Evolutionary conservation across 1,139 yeast species (phyloP), one percentile per base, ranked within the genome.

Genomic region (Blastobotrys niveus): DNA sequence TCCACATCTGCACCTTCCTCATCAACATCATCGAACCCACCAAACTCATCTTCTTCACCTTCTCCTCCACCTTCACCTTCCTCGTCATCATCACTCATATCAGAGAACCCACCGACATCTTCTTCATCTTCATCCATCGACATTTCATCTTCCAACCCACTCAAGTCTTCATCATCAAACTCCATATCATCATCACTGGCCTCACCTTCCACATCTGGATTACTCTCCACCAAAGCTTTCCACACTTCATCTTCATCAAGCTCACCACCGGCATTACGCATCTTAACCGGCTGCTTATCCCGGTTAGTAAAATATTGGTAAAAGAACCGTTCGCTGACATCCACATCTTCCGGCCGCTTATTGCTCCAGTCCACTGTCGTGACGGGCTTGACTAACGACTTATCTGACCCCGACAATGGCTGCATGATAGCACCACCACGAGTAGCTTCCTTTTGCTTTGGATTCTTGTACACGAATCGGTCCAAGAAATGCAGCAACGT

Each of bases 351-450:
- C 3, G 75, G 72, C 55, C 74, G 78, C 64, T 77, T 79, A 50
- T 73, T 70, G 46, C 82, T 67, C 97, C 97, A 91, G 62, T 88
- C 82, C 54, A 81, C 79, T 2, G 91, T 75, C 59, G 88, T 89
- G 5, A 77, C 93, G 2, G 96, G 95, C 38, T 72, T 77, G 2
- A 62, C 61, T n/a, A 31, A 31, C 7, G 25, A 21, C 38, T 70
- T 69, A 50, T 82, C 87, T 1, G 82, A 77, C 48, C 97, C 97
- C 40, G 96, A 93, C 52, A 93, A 72, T 41, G 98, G 97, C 71
- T 91, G 98, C 97, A 93, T 93, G 62, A 91, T 89, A 40, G 96
- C 86, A 3, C 83, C 72, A 59, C 97, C 97, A 61, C 85, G 82
- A 14, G 61, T 49, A 29, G 82, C 70, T 19, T 80, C 72, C 65